Conservation (phyloP, 805 yeast genomes). For the Suhomyces canberraensis region DNA sequence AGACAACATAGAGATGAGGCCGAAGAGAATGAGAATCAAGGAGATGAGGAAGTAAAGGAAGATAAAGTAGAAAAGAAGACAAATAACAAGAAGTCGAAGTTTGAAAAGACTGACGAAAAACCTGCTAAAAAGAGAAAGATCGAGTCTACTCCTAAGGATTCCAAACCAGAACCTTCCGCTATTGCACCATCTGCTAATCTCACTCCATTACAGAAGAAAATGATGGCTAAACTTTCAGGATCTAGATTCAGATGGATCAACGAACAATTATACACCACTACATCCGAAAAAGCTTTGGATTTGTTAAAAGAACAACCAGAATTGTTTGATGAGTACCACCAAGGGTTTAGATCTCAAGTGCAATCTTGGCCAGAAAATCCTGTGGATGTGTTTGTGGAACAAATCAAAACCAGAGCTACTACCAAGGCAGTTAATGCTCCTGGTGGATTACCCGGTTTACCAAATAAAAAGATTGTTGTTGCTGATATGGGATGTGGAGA, state of each 20-base stretch:
- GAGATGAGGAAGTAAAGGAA: conserved; percentile 8
- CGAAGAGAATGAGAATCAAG: conserved; percentile 13
- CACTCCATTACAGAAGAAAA: conserved; percentile 88
- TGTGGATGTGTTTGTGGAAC: conserved; percentile 81
- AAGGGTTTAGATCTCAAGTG: conserved; percentile 93
- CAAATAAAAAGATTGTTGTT: conserved; percentile 63
- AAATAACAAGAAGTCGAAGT: conserved; percentile 2
- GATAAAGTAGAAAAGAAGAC: conserved; percentile 22
- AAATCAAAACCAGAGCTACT: conserved; percentile 54
- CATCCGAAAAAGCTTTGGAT: conserved; percentile 71
- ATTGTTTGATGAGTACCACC: conserved; percentile 90
- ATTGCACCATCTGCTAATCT: conserved; percentile 39
- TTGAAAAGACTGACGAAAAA: conserved; percentile 25
- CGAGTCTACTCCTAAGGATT: conserved; percentile 1
- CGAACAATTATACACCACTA: conserved; percentile 88
- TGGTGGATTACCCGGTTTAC: conserved; percentile 85
- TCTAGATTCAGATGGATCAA: conserved; percentile 98
- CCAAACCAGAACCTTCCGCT: conserved; percentile 11
- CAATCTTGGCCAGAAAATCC: conserved; percentile 99
- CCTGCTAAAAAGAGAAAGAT: conserved; percentile 9
- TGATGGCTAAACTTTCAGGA: conserved; percentile 93
- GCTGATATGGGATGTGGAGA: conserved; percentile 99
- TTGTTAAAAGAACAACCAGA: conserved; percentile 79
- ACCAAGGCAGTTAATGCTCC: conserved; percentile 83
- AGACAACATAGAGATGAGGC: conserved; percentile 12